These are phyloP conservation scores for Calocybe gambosa DNA, from an alignment of 1,284 basidiomycete genomes.

Conservation along the genomic window DNA sequence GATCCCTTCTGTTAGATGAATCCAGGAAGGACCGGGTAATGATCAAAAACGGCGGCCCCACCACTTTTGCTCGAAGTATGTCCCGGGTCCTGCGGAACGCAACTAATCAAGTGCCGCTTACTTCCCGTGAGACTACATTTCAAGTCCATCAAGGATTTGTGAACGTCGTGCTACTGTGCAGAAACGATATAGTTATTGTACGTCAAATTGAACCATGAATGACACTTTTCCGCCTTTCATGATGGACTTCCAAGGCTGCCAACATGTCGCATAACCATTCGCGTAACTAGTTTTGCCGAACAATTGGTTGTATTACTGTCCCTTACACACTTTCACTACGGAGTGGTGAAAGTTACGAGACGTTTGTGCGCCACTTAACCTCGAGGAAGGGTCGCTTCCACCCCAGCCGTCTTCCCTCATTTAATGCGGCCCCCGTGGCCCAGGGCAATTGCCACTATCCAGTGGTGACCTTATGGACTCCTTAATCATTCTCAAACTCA, in stretches of 20 bases:
- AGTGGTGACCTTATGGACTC: background rate
- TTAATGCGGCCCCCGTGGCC: background rate
- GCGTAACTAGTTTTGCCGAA: background rate
- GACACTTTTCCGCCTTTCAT: background rate
- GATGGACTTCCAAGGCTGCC: background rate
- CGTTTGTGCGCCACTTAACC: slow-evolving; percentile 1
- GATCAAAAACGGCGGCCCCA: background rate
- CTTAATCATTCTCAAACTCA: background rate
- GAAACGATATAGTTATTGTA: background rate
- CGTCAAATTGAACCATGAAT: background rate
- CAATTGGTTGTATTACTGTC: background rate
- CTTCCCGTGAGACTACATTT: background rate
- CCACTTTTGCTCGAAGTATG: background rate
- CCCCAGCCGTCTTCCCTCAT: background rate
- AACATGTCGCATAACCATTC: background rate
- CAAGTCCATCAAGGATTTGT: slow-evolving; percentile 3
- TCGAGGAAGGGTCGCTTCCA: background rate
- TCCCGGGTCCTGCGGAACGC: slow-evolving; percentile 2
- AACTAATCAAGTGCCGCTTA: background rate
- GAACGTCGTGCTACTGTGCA: slow-evolving; percentile 3
- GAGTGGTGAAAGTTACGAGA: background rate
- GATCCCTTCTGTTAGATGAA: background rate
- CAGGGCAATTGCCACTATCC: background rate
- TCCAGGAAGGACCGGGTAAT: background rate
- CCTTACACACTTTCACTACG: background rate